Base-by-base conservation (phyloP, 441 rosid species). In the Populus tomentosa region DNA sequence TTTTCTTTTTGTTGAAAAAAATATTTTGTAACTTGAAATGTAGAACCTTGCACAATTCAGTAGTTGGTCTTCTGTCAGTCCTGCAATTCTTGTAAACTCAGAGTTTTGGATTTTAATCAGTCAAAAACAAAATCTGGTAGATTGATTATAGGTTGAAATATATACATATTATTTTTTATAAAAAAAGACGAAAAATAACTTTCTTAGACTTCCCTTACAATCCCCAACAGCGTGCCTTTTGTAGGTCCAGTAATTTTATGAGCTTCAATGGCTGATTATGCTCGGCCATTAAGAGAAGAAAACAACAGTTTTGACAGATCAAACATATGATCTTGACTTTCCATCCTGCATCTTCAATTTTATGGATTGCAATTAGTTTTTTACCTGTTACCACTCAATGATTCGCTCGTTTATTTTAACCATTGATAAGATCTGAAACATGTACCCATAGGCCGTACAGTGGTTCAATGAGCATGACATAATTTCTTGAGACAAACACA, bases 251-350 rank as follows among this genome's bases (percentile, higher is more conserved):
- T 35, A 70, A 14, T 33, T 66, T 72, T 68, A 32, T 75, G 6
- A 30, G 75, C 56, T 33, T 63, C 46, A 46, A 32, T 23, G 73
- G 75, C 75, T 70, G 46, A 72, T 53, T 6, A 36, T 64, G 64
- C 80, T 73, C 65, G 63, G 32, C 71, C 35, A 26, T 65, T 65
- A 61, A 75, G 65, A 66, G 16, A 35, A 50, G 81, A 80, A 80
- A 79, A 50, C 76, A 77, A 74, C 83, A 72, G 67, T 13, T 18
- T 50, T 68, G 80, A 82, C 81, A 79, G 74, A 78, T 38, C 7
- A 73, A 77, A 69, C 64, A 53, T 46, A 61, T 72, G 83, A 77
- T 23, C 76, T 36, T 85, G 81, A 75, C 82, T 36, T 21, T 73
- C 33, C 61, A 53, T 75, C 74, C 56, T 26, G 73, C 64, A 21